Evolutionary conservation across 2,329 filamentous ascomycete genomes (phyloP), one percentile per base, ranked within the genome.

Genomic region (Peltaster fructicola): DNA sequence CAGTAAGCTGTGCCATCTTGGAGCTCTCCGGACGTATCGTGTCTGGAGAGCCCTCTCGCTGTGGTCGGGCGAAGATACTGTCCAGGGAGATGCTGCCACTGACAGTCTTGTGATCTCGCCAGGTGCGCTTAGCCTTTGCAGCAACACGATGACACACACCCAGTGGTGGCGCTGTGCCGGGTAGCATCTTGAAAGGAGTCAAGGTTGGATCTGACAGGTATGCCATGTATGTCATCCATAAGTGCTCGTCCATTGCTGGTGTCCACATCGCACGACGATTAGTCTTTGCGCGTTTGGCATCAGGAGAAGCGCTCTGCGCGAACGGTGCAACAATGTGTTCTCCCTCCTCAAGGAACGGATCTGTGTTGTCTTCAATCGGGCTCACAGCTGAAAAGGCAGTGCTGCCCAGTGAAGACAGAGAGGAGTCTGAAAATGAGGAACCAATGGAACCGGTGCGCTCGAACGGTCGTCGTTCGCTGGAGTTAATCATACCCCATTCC

Each of bases 171-270:
- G 65, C 57, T 20, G 63, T 68, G 23, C 69, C 68, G 3, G 68
- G 69, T 1, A 72, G 57, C 50, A 67, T 69, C 41, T 73, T 73
- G 56, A 73, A 73, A 0, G 69, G 69, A 2, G 69, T 74, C 23
- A 73, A 60, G 3, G 63, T 68, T 11, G 69, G 69, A 43, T 73
- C 68, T 32, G 69, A 65, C n/a, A 73, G 52, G 42, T 72, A 73
- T 26, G 60, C 56, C 50, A 71, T 65, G 47, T 72, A 74, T 6
- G 65, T 69, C 41, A 68, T 63, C 68, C 69, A 73, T 15, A 74
- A 48, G 40, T 74, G 69, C 28, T 65, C 59, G 41, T 74, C 69
- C 67, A 72, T 73, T 25, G 69, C 66, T 20, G 61, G 51, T 4
- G 63, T 70, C 61, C 68, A 74, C 19, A 48, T 53, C 5, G 48